Percentiles rank a stretch among this genome's conserved stretches.
These are phyloP conservation scores for Gastrolobium bilobum DNA, from an alignment of 306 rosid species.

Conservation along the genomic window DNA sequence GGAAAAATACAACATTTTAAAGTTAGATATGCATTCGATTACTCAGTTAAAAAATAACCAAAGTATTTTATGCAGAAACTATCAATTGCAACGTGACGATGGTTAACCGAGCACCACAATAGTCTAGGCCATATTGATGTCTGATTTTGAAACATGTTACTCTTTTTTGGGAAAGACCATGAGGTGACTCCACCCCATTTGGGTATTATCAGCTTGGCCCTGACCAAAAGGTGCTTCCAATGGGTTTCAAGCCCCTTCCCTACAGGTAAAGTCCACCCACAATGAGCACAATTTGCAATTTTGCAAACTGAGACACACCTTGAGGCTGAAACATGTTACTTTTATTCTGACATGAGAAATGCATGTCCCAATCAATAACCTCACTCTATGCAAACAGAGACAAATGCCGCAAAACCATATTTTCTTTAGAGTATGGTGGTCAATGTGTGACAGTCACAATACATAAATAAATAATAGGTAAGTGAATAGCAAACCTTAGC, in stretches of 20 bases:
- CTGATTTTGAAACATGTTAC: slow-evolving; percentile 30
- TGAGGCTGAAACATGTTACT: slow-evolving; percentile 22
- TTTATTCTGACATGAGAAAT: slow-evolving; percentile 27
- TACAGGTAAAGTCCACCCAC: slow-evolving; percentile 10
- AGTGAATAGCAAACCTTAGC: slow-evolving; percentile 72
- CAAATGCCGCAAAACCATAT: slow-evolving; percentile 22
- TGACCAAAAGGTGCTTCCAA: slow-evolving; percentile 24
- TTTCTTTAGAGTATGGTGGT: slow-evolving; percentile 19
- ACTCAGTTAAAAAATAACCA: slow-evolving; percentile 18
- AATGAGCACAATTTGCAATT: slow-evolving; percentile 3
- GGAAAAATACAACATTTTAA: not conserved
- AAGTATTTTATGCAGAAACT: slow-evolving; percentile 3
- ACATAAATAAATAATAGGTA: slow-evolving; percentile 6
- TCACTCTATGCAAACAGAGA: slow-evolving; percentile 34
- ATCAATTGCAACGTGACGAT: slow-evolving; percentile 20
- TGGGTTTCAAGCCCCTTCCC: slow-evolving; percentile 24
- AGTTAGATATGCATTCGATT: slow-evolving; percentile 22
- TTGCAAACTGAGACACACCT: slow-evolving; percentile 6
- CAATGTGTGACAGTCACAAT: slow-evolving; percentile 26
- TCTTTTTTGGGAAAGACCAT: not conserved
- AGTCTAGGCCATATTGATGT: slow-evolving; percentile 31
- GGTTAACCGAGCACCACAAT: slow-evolving; percentile 25
- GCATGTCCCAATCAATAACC: slow-evolving; percentile 28
- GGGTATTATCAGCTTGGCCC: not conserved
- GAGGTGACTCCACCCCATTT: not conserved